These are phyloP conservation scores for Amanita rubescens DNA, from an alignment of 768 basidiomycete species.

Conservation along the genomic window DNA sequence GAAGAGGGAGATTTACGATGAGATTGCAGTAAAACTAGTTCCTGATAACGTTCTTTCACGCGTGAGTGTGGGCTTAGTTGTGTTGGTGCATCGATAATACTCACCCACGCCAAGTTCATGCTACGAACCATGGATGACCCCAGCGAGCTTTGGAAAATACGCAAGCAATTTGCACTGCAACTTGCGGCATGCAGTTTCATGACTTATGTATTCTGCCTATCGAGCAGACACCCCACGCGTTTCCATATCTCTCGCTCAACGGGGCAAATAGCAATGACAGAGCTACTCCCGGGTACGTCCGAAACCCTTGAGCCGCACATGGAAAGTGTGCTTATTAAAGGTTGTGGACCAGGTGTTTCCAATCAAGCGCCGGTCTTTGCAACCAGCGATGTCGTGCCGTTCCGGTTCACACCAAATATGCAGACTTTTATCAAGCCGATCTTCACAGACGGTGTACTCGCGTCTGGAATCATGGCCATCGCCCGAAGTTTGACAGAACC, in stretches of 20 bases:
- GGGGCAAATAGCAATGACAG: constrained; percentile 88
- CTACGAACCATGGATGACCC: constrained; percentile 75
- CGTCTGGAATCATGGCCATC: constrained; percentile 85
- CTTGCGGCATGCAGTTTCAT: constrained; percentile 86
- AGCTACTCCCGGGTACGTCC: constrained; percentile 71
- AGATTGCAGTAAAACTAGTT: constrained; percentile 79
- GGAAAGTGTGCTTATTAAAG: not conserved
- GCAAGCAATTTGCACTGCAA: constrained; percentile 93
- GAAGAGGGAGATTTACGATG: constrained; percentile 84
- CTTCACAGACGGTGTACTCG: constrained; percentile 84
- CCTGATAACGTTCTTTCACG: constrained; percentile 82
- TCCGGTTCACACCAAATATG: constrained; percentile 95
- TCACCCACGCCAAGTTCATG: constrained; percentile 65
- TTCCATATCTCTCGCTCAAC: constrained; percentile 88
- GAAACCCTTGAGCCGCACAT: not conserved
- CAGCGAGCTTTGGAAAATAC: constrained; percentile 90
- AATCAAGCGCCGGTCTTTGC: constrained; percentile 52
- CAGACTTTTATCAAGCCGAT: constrained; percentile 88
- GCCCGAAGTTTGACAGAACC: constrained; percentile 86
- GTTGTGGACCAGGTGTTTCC: constrained; percentile 29
- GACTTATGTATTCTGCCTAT: constrained; percentile 81
- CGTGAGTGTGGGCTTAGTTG: constrained; percentile 38
- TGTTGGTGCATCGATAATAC: not conserved
- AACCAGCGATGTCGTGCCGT: constrained; percentile 85
- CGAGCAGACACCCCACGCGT: constrained; percentile 74